Percentiles rank a stretch among this genome's conserved stretches.
phyloP scores from a whole-genome alignment of 805 yeast species.

The Hanseniaspora pseudoguilliermondii region DNA sequence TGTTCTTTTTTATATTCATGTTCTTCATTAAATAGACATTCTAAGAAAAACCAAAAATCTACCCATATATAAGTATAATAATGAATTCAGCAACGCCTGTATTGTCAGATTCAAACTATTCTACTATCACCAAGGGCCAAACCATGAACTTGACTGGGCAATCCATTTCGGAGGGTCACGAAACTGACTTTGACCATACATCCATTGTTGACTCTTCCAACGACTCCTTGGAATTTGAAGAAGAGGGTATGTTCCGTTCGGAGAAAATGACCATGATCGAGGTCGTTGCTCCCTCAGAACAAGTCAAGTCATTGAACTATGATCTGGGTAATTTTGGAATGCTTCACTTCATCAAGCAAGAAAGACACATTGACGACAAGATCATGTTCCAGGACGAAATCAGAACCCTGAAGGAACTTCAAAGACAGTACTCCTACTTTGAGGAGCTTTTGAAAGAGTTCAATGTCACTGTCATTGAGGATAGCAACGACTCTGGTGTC shows the following conservation, averaged over 20 bases:
- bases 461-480: slow-evolving; percentile 32
- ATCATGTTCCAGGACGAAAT: slow-evolving; percentile 81
- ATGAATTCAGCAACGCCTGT: slow-evolving; percentile 7
- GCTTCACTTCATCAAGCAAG: slow-evolving; percentile 46
- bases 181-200: neutral
- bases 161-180: neutral
- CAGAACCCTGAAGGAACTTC: slow-evolving; percentile 70
- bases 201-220: neutral
- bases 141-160: neutral
- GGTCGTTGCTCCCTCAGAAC: slow-evolving; percentile 80
- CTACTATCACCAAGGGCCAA: neutral
- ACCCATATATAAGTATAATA: too few species aligned
- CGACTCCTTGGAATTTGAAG: slow-evolving; percentile 14
- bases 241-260: slow-evolving; percentile 45
- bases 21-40: too few species aligned
- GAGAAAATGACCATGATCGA: slow-evolving; percentile 96
- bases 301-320: slow-evolving; percentile 73
- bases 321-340: slow-evolving; percentile 76
- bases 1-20: too few species aligned
- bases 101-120: slow-evolving; percentile 6
- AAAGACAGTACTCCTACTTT: slow-evolving; percentile 62
- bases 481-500: slow-evolving; percentile 15
- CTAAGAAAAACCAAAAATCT: too few species aligned
- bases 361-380: slow-evolving; percentile 37
- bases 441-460: slow-evolving; percentile 40